Conservation (phyloP, 2,329 filamentous ascomycete species). For the Penicillium polonicum region DNA sequence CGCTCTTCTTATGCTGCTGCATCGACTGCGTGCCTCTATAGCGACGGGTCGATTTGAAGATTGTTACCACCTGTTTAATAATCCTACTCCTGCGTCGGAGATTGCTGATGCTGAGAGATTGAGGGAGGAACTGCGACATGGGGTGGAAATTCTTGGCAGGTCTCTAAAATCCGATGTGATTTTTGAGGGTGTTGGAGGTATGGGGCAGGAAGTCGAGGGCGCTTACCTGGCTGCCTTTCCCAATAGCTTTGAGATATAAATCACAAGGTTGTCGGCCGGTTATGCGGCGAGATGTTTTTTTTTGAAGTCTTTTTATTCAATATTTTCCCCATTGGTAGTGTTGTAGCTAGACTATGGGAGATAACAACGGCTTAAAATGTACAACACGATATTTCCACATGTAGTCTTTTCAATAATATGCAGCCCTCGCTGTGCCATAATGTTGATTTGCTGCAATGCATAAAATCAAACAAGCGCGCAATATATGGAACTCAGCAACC, state of each 20-base stretch:
- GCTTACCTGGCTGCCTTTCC: constrained; percentile 22
- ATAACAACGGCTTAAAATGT: too few species aligned
- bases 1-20: constrained; percentile 24
- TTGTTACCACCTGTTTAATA: constrained; percentile 24
- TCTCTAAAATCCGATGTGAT: constrained; percentile 21
- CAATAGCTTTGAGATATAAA: constrained; percentile 4
- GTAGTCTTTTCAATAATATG: too few species aligned
- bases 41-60: constrained; percentile 13
- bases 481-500: background rate
- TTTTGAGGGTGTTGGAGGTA: constrained; percentile 26
- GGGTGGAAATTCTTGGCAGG: constrained; percentile 14
- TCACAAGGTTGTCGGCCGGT: background rate
- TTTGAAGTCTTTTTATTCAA: background rate
- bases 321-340: background rate
- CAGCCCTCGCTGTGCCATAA: background rate
- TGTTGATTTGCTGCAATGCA: background rate
- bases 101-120: constrained; percentile 24
- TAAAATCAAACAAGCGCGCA: background rate
- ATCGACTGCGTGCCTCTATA: constrained; percentile 21
- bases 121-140: constrained; percentile 25
- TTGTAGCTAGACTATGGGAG: background rate
- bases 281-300: background rate
- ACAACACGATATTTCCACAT: too few species aligned
- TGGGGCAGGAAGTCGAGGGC: constrained; percentile 26
- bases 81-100: constrained; percentile 21